Conservation (phyloP, 805 yeast genomes). For the Isabelozyma gotoi region DNA sequence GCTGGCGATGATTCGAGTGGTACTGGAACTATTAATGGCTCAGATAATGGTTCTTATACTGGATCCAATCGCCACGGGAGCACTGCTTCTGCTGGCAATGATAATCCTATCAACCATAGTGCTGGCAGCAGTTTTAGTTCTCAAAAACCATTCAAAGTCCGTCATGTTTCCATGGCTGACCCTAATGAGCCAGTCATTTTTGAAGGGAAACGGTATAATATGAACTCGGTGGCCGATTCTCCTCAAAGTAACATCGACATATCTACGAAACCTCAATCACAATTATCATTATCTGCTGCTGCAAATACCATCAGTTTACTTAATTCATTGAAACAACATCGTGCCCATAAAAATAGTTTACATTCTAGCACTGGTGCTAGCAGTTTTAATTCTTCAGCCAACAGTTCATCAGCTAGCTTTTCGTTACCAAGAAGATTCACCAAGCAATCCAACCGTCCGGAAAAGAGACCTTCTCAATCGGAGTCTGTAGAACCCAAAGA, state of each 20-base stretch:
- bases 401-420: not conserved
- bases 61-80: not conserved
- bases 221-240: not conserved
- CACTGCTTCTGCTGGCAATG: too few species aligned
- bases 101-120: slow-evolving; percentile 3
- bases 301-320: slow-evolving; percentile 1
- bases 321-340: not conserved
- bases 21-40: not conserved
- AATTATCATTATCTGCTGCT: not conserved
- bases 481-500: slow-evolving; percentile 1
- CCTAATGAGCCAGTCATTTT: slow-evolving; percentile 15
- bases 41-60: not conserved
- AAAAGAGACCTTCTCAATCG: not conserved
- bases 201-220: slow-evolving; percentile 13
- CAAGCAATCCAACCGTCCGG: slow-evolving; percentile 2
- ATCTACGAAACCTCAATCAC: not conserved
- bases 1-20: too few species aligned
- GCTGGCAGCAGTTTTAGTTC: slow-evolving; percentile 7
- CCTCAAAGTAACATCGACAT: not conserved
- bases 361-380: not conserved
- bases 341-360: not conserved
- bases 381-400: not conserved
- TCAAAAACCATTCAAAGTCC: slow-evolving; percentile 10
- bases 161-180: slow-evolving; percentile 18
- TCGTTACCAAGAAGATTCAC: slow-evolving; percentile 4